phyloP scores from a whole-genome alignment of 2,329 filamentous ascomycete species.

The Chaetomiaceae sp. region DNA sequence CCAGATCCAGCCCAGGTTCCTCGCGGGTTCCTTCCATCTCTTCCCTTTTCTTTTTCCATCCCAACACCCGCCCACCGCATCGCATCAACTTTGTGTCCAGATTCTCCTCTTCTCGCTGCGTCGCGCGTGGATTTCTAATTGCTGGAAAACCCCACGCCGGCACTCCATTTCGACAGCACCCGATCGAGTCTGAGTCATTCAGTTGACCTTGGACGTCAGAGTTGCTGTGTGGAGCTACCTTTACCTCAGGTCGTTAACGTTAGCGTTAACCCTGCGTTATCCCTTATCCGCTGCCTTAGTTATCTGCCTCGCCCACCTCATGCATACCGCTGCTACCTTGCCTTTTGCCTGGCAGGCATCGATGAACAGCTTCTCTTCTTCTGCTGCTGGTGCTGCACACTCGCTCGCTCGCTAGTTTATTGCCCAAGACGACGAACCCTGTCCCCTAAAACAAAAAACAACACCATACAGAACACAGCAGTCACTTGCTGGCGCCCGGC shows the following conservation, averaged over 20 bases:
- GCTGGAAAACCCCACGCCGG: conserved; percentile 8
- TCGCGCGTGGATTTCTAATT: not conserved
- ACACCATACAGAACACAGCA: too few relatives aligned
- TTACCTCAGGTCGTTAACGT: not conserved
- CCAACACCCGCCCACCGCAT: conserved; percentile 4
- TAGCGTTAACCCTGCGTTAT: not conserved
- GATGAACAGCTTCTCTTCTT: too few relatives aligned
- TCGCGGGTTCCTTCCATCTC: conserved; percentile 18
- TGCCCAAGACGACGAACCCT: too few relatives aligned
- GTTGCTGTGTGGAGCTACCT: conserved; percentile 24
- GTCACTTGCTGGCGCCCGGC: too few relatives aligned
- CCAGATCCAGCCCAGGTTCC: too few relatives aligned
- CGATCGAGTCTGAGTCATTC: conserved; percentile 30
- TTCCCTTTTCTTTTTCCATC: conserved; percentile 13
- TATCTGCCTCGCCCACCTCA: too few relatives aligned
- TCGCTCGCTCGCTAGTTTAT: too few relatives aligned
- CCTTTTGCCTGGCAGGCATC: too few relatives aligned
- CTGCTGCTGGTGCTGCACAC: too few relatives aligned
- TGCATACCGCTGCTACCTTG: too few relatives aligned
- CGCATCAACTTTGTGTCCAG: not conserved
- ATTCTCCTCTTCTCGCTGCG: conserved; percentile 1
- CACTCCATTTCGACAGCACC: conserved; percentile 14
- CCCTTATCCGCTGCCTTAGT: too few relatives aligned
- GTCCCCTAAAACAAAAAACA: too few relatives aligned
- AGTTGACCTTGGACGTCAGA: conserved; percentile 28